These are phyloP conservation scores for Irpex sp. DNA, from an alignment of 1,284 basidiomycete genomes.

Conservation along the genomic window DNA sequence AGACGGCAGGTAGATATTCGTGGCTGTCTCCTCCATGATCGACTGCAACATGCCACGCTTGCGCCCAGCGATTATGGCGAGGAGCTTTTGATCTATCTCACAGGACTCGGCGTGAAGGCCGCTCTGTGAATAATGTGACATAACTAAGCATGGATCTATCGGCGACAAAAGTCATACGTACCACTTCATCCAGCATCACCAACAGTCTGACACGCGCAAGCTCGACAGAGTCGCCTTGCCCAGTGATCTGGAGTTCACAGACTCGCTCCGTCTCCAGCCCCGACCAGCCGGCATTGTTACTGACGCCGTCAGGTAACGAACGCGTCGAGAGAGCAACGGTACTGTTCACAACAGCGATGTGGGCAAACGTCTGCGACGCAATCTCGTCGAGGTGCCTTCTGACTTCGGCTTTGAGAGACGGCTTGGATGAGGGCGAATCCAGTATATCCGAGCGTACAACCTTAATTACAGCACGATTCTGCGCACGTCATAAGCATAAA, in stretches of 20 bases:
- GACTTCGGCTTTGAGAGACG: slow-evolving; percentile 86
- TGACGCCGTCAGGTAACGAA: slow-evolving; percentile 74
- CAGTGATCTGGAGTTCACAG: slow-evolving; percentile 90
- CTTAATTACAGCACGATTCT: slow-evolving; percentile 85
- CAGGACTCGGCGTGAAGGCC: slow-evolving; percentile 87
- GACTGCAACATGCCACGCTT: slow-evolving; percentile 87
- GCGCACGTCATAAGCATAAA: slow-evolving; percentile 13
- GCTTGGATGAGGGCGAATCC: slow-evolving; percentile 78
- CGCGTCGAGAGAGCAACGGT: slow-evolving; percentile 67
- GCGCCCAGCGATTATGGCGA: slow-evolving; percentile 88
- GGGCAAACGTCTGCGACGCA: slow-evolving; percentile 82
- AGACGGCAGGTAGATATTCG: slow-evolving; percentile 94
- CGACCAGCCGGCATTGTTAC: slow-evolving; percentile 71
- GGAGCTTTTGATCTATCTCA: slow-evolving; percentile 95
- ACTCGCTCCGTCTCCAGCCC: slow-evolving; percentile 92
- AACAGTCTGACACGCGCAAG: slow-evolving; percentile 87
- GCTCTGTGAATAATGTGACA: slow-evolving; percentile 43
- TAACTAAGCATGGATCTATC: slow-evolving; percentile 7
- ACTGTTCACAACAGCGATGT: slow-evolving; percentile 87
- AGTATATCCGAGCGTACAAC: slow-evolving; percentile 92
- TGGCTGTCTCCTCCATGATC: slow-evolving; percentile 96
- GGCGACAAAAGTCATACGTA: slow-evolving; percentile 36
- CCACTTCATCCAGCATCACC: slow-evolving; percentile 93
- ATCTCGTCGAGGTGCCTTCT: slow-evolving; percentile 89
- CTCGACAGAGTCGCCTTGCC: slow-evolving; percentile 86